Conservation (phyloP, 169 alveolate genomes). For the Hepatocystis sp. region DNA sequence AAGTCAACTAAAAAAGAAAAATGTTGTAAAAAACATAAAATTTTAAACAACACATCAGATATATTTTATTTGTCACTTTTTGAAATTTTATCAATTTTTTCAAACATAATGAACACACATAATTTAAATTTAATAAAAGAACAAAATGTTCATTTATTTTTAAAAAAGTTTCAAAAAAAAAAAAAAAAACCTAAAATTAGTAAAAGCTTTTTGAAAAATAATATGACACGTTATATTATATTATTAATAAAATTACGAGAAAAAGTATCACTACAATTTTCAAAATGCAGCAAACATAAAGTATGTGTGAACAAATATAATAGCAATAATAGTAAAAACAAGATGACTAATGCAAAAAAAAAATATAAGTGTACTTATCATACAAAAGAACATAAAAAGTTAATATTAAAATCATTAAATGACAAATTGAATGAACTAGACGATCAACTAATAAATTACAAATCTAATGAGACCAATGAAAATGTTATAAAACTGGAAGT, state of each 20-base stretch:
- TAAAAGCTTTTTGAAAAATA: constrained; percentile 13
- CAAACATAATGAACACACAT: constrained; percentile 22
- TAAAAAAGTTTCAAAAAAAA: background rate
- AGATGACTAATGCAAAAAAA: background rate
- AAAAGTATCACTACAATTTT: constrained; percentile 4
- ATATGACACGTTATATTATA: constrained; percentile 20
- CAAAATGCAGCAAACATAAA: constrained; percentile 5
- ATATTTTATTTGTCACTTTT: constrained; percentile 44
- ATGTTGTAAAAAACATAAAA: background rate
- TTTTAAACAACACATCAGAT: constrained; percentile 6
- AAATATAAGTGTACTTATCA: constrained; percentile 9
- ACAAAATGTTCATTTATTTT: background rate
- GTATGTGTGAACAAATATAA: background rate
- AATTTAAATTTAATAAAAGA: constrained; percentile 47
- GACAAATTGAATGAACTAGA: constrained; percentile 28
- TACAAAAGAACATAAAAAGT: constrained; percentile 6
- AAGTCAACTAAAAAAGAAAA: constrained; percentile 8
- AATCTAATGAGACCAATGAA: background rate
- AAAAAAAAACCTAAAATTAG: constrained; percentile 15
- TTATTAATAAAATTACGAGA: constrained; percentile 14
- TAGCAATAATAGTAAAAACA: background rate
- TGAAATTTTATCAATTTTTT: constrained; percentile 44
- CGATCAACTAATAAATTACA: constrained; percentile 1
- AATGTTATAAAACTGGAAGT: background rate
- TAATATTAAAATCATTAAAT: constrained; percentile 1